Conservation (phyloP, 2,329 filamentous ascomycete genomes). For the Hypoxylon sp. region DNA sequence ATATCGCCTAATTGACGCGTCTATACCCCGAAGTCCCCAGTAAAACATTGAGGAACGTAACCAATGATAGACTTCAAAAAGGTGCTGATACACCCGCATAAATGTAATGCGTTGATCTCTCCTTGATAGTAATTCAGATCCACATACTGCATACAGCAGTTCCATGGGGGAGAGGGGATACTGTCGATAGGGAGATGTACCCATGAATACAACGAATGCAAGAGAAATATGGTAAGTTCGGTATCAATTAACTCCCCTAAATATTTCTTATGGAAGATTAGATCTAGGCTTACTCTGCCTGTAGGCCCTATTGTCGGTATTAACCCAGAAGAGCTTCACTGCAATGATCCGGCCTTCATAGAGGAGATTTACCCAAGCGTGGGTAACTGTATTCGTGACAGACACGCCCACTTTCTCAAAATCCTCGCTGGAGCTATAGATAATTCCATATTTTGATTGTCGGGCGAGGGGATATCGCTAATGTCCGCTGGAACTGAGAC, state of each 20-base stretch:
- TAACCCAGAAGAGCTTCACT: constrained; percentile 47
- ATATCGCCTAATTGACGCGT: not conserved
- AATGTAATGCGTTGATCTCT: not conserved
- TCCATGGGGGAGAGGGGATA: not conserved
- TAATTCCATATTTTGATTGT: constrained; percentile 54
- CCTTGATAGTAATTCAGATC: not conserved
- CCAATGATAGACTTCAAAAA: not conserved
- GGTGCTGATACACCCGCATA: not conserved
- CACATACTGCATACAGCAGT: not conserved
- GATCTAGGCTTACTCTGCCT: not conserved
- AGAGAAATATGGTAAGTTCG: not conserved
- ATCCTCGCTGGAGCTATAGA: constrained; percentile 2
- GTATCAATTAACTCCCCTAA: not conserved
- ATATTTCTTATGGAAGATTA: not conserved
- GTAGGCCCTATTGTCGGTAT: constrained; percentile 37
- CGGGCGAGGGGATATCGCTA: constrained; percentile 59
- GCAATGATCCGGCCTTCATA: constrained; percentile 53
- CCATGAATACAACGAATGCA: constrained; percentile 12
- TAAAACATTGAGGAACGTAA: not conserved
- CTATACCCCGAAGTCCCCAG: not conserved
- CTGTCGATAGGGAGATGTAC: constrained; percentile 13
- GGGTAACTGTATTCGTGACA: constrained; percentile 23
- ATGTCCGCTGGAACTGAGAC: constrained; percentile 60
- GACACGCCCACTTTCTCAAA: constrained; percentile 1
- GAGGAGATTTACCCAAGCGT: constrained; percentile 56